A percentile compares a stretch with the other conserved stretches of the same genome.
Conservation (phyloP, 345 rosid species). For the Diplotaxis tenuifolia region DNA sequence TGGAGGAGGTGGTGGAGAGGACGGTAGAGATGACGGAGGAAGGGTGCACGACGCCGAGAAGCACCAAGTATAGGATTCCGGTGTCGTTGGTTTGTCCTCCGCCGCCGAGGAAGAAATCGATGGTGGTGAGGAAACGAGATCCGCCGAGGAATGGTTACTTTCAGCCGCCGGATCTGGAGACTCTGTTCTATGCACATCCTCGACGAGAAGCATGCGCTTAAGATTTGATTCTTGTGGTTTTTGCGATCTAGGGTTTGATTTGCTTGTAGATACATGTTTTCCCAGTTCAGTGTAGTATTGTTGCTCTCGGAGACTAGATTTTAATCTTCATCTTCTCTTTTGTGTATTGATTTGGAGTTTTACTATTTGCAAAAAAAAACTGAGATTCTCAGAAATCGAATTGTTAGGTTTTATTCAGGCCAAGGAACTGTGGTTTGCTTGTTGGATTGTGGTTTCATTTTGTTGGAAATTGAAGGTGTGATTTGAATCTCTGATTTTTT, state of each 20-base stretch:
- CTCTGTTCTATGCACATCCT: slow-evolving; percentile 42
- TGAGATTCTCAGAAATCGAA: not conserved
- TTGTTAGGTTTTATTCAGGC: not conserved
- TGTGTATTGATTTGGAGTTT: slow-evolving; percentile 3
- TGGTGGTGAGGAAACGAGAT: slow-evolving; percentile 38
- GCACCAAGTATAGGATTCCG: slow-evolving; percentile 48
- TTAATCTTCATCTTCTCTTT: not conserved
- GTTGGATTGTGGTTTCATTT: not conserved
- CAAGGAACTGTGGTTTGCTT: not conserved
- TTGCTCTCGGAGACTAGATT: not conserved
- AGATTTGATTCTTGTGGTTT: not conserved
- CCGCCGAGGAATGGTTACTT: slow-evolving; percentile 67
- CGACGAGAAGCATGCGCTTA: slow-evolving; percentile 48
- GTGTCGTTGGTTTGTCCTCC: slow-evolving; percentile 53
- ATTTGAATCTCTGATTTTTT: not conserved
- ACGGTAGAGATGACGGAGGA: slow-evolving; percentile 34
- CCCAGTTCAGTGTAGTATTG: slow-evolving; percentile 9
- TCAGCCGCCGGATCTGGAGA: slow-evolving; percentile 70
- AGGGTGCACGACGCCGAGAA: slow-evolving; percentile 63
- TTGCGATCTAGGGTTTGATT: not conserved
- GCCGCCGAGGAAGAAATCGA: slow-evolving; percentile 58
- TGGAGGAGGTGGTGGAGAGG: slow-evolving; percentile 35
- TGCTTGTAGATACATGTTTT: slow-evolving; percentile 24
- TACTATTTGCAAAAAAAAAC: not conserved
- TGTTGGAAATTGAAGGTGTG: not conserved